These are phyloP conservation scores for Ailanthus altissimus DNA, from an alignment of 345 rosid species.

Conservation along the genomic window DNA sequence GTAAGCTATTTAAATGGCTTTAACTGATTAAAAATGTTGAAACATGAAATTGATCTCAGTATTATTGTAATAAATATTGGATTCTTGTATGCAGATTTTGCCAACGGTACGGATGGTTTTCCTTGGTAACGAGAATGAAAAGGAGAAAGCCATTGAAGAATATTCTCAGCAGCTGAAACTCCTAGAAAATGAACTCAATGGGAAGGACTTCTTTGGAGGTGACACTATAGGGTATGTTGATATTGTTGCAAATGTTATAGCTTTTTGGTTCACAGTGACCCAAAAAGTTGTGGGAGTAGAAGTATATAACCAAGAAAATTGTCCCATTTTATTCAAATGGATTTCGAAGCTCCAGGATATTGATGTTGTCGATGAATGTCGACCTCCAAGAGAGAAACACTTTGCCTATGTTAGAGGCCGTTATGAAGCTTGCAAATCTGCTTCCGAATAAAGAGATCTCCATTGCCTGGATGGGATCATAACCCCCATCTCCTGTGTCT, in stretches of 20 bases:
- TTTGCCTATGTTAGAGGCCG: conserved; percentile 4
- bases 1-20: not conserved
- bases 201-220: conserved; percentile 29
- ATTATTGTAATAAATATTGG: not conserved
- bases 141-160: conserved; percentile 14
- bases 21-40: not conserved
- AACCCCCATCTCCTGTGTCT: not conserved
- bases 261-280: not conserved
- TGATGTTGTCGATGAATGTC: conserved; percentile 16
- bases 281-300: conserved; percentile 17
- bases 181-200: conserved; percentile 29
- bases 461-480: not conserved
- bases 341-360: conserved; percentile 14
- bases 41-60: not conserved
- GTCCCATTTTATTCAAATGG: conserved; percentile 28
- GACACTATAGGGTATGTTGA: conserved; percentile 28
- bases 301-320: conserved; percentile 10
- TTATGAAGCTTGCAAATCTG: not conserved
- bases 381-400: conserved; percentile 26
- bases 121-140: not conserved
- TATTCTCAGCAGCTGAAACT: conserved; percentile 19
- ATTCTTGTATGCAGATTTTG: not conserved
- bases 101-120: not conserved
- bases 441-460: not conserved
- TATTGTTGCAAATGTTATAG: conserved; percentile 8